phyloP scores from a whole-genome alignment of 805 yeast species.

The Kodamaea laetipori region DNA sequence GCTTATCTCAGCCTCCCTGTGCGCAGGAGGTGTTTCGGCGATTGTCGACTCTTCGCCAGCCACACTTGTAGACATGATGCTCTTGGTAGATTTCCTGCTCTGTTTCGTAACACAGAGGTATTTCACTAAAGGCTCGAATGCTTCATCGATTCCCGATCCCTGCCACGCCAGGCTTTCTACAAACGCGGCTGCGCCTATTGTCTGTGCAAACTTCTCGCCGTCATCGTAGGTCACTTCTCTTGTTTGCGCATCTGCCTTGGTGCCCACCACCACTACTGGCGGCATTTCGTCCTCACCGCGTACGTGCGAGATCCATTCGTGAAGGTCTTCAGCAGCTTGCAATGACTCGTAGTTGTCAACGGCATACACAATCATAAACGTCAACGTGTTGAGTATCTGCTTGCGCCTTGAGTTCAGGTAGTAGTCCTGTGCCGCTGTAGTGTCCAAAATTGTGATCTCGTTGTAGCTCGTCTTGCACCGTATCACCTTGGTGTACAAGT shows the following conservation, averaged over 20 bases:
- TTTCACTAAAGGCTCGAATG: slow-evolving; percentile 31
- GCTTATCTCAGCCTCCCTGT: slow-evolving; percentile 4
- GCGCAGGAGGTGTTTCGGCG: not conserved
- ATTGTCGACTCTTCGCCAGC: slow-evolving; percentile 1
- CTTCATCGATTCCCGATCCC: slow-evolving; percentile 25
- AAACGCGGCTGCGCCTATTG: slow-evolving; percentile 30
- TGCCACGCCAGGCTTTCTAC: slow-evolving; percentile 30
- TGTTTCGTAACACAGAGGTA: slow-evolving; percentile 7
- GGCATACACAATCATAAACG: slow-evolving; percentile 35
- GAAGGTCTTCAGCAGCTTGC: slow-evolving; percentile 30
- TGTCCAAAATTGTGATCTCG: slow-evolving; percentile 37
- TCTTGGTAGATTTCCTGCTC: slow-evolving; percentile 9
- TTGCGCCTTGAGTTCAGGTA: slow-evolving; percentile 28
- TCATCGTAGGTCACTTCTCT: slow-evolving; percentile 33
- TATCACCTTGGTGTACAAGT: slow-evolving; percentile 24
- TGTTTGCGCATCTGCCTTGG: slow-evolving; percentile 28
- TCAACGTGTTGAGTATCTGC: slow-evolving; percentile 33
- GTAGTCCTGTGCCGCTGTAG: slow-evolving; percentile 26
- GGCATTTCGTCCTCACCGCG: slow-evolving; percentile 25
- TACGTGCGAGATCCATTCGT: slow-evolving; percentile 25
- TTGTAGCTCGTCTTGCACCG: slow-evolving; percentile 21
- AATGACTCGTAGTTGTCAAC: slow-evolving; percentile 30
- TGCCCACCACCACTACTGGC: slow-evolving; percentile 34
- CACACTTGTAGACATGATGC: slow-evolving; percentile 5
- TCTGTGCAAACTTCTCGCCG: slow-evolving; percentile 30